Base-by-base conservation (phyloP, 2,329 filamentous ascomycete species). In the Cladosporium sp. region DNA sequence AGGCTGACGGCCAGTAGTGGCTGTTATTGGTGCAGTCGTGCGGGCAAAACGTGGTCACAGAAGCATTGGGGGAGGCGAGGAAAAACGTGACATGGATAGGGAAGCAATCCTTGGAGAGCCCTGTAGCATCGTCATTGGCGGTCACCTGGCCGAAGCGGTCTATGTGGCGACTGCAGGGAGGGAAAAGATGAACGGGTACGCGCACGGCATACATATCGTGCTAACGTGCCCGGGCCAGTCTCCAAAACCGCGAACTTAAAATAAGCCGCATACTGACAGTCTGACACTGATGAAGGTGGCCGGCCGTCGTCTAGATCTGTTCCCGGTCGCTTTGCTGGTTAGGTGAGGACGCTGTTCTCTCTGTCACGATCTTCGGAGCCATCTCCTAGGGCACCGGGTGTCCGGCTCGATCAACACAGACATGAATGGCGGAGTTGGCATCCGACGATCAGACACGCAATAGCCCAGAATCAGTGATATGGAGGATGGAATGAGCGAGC, bases 351-450 rank as follows among this genome's bases (percentile, higher is more conserved):
- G n/a, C n/a, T n/a, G n/a, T n/a, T n/a, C n/a, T n/a, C n/a, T n/a
- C n/a, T n/a, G n/a, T n/a, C n/a, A 30, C 25, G 19, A 13, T 9
- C 5, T 7, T 36, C 30, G 42, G 42, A 43, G 42, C 35, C 19
- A 19, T 29, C 42, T 43, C 42, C 42, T 43, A 43, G 19, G 35
- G 42, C 42, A 43, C 41, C 18, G 29, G 15, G n/a, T n/a, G n/a
- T n/a, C n/a, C n/a, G n/a, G n/a, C n/a, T n/a, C n/a, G n/a, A n/a
- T n/a, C n/a, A n/a, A n/a, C n/a, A n/a, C n/a, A n/a, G n/a, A n/a
- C n/a, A n/a, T n/a, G n/a, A n/a, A n/a, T n/a, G n/a, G n/a, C n/a
- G n/a, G n/a, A n/a, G n/a, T n/a, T n/a, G n/a, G n/a, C n/a, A n/a
- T n/a, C n/a, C n/a, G n/a, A n/a, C n/a, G n/a, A n/a, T n/a, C n/a